Base-by-base conservation (phyloP, 129 eudicot species). In the Chrysanthemum makinoi region DNA sequence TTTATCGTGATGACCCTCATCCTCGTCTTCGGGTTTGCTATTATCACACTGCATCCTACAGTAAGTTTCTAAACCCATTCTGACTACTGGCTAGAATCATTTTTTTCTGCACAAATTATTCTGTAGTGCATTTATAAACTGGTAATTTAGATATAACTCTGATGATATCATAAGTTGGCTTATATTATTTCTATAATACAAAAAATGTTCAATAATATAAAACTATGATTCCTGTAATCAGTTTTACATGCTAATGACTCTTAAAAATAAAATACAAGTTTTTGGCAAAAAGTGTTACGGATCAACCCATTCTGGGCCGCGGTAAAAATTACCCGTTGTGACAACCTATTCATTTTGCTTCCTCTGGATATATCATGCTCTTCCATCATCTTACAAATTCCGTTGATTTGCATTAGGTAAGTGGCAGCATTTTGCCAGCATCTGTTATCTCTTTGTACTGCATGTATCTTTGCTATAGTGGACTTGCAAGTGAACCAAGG, bases 401-500 rank as follows among this genome's bases (percentile, higher is more conserved):
- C 43, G 44, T 68, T 59, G 44, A 14, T 48, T 62, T 24, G 10
- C 50, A 15, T 58, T 54, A 92, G 98, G 98, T 93, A 55, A 77
- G 91, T 68, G 98, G 98, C 43, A 94, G 98, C 91, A 87, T 94
- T 77, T 77, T 94, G 69, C 98, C 98, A 28, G 87, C 98, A 22
- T 94, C 98, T 0, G 98, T 89, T 72, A 82, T 94, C 17, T 94
- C 98, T 2, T 28, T 94, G 61, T 89, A 94, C 81, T 89, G 97
- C 80, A 87, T 80, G 83, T 94, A 89, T 80, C 96, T 94, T 68
- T 89, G 97, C 88, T 94, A 94, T 70, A 89, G 90, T 71, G 98
- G 96, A 75, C 97, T 94, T 74, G 93, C 97, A 35, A 94, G 97
- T 77, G 98, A 94, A 80, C 98, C 98, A 18, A 86, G 98, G 81